Percentiles rank a stretch among this genome's conserved stretches.
Conservation (phyloP, 2,329 filamentous ascomycete genomes). For the Trichoderma sp. region DNA sequence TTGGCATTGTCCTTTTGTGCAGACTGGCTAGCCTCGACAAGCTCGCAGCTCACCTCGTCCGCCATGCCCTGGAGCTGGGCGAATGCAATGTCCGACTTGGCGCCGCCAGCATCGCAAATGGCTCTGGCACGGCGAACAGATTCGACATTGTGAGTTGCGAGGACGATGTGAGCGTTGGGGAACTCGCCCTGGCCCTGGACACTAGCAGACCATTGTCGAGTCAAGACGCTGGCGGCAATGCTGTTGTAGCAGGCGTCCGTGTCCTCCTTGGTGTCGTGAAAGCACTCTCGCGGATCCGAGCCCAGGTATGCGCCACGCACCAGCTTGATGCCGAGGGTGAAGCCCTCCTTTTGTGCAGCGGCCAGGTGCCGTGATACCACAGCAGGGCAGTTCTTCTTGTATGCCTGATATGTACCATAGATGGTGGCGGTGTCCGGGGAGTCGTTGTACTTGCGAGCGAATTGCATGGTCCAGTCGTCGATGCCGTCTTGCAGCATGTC, state of each 20-base stretch:
- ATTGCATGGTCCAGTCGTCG: slow-evolving; percentile 73
- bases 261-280: slow-evolving; percentile 68
- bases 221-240: slow-evolving; percentile 65
- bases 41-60: slow-evolving; percentile 77
- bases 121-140: slow-evolving; percentile 60
- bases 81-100: slow-evolving; percentile 41
- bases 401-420: slow-evolving; percentile 78
- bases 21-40: slow-evolving; percentile 40
- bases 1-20: slow-evolving; percentile 28
- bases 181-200: slow-evolving; percentile 44
- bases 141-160: slow-evolving; percentile 79
- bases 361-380: slow-evolving; percentile 60
- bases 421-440: slow-evolving; percentile 63
- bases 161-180: slow-evolving; percentile 61
- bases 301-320: slow-evolving; percentile 73
- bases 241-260: slow-evolving; percentile 72
- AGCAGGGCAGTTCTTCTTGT: slow-evolving; percentile 61
- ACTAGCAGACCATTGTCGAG: slow-evolving; percentile 43
- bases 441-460: slow-evolving; percentile 74
- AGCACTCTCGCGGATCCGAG: slow-evolving; percentile 65
- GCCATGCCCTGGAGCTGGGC: slow-evolving; percentile 93
- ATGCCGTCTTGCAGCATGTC: slow-evolving; percentile 75
- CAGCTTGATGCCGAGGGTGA: slow-evolving; percentile 70
- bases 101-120: slow-evolving; percentile 46
- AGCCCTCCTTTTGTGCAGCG: slow-evolving; percentile 55